These are phyloP conservation scores for Plasmodium inui DNA, from an alignment of 169 alveolate genomes.

Conservation along the genomic window DNA sequence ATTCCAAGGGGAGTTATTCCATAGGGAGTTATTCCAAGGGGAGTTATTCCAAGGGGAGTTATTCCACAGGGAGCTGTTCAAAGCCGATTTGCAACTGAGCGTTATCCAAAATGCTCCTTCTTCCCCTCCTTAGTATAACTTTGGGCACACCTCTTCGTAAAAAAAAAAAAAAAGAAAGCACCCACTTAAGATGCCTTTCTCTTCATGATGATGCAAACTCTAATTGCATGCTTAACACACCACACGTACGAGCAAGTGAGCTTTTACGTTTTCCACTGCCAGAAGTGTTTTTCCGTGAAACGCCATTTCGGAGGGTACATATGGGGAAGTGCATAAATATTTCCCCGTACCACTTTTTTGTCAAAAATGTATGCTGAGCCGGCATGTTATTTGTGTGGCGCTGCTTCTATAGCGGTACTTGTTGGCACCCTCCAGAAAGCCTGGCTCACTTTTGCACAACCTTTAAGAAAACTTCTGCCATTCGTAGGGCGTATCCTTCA, in stretches of 20 bases:
- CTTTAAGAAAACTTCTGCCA: background rate
- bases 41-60: background rate
- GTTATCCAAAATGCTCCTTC: background rate
- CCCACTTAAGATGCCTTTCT: background rate
- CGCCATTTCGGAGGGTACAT: background rate
- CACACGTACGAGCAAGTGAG: background rate
- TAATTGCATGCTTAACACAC: background rate
- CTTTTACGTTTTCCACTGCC: background rate
- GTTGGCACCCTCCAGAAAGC: background rate
- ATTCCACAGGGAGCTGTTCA: background rate
- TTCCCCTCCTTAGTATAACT: background rate
- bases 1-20: background rate
- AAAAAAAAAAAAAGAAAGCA: background rate
- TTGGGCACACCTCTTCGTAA: background rate
- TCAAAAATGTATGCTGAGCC: background rate
- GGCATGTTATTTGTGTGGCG: background rate
- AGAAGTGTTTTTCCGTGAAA: background rate
- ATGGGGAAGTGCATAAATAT: background rate
- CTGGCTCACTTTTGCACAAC: background rate
- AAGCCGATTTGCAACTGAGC: background rate
- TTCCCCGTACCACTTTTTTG: background rate
- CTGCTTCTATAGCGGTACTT: background rate
- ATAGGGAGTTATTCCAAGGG: background rate
- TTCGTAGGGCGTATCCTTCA: background rate
- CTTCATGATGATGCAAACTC: background rate